phyloP scores from a whole-genome alignment of 2,329 filamentous ascomycete species.

The Ceratocystis colombiana region DNA sequence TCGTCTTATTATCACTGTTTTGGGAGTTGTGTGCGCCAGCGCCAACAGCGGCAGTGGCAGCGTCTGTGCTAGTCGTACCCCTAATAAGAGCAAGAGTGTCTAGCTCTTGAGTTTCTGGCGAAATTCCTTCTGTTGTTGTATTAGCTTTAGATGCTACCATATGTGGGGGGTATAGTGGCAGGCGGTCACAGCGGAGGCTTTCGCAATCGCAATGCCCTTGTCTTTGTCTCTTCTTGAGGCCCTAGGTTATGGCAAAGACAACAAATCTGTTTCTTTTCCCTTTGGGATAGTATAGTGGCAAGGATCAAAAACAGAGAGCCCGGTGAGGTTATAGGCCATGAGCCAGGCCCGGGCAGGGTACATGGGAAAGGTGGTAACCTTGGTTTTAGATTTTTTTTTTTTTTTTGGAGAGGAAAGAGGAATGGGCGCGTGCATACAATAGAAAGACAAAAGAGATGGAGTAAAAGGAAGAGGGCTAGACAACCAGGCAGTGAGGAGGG shows the following conservation, averaged over 20 bases:
- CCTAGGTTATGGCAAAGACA: slow-evolving; percentile 16
- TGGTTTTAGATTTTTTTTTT: slow-evolving; percentile 11
- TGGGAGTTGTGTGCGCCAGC: slow-evolving; percentile 2
- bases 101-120: slow-evolving; percentile 10
- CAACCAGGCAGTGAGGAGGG: slow-evolving; percentile 1
- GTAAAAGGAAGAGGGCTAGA: not conserved
- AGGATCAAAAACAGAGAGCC: slow-evolving; percentile 18
- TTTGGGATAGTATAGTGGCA: slow-evolving; percentile 13
- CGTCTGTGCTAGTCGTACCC: slow-evolving; percentile 19
- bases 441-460: not conserved
- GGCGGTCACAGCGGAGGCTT: slow-evolving; percentile 13
- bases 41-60: slow-evolving; percentile 10
- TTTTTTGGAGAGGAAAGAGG: not conserved
- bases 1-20: slow-evolving; percentile 23
- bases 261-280: slow-evolving; percentile 12
- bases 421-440: not conserved
- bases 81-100: slow-evolving; percentile 7
- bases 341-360: slow-evolving; percentile 17
- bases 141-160: slow-evolving; percentile 3
- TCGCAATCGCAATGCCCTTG: slow-evolving; percentile 9
- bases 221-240: slow-evolving; percentile 11
- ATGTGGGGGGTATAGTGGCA: slow-evolving; percentile 10
- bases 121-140: slow-evolving; percentile 15
- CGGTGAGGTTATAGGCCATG: not conserved
- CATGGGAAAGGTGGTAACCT: slow-evolving; percentile 8